Evolutionary conservation across 352 stramenopile species (phyloP).

Genomic region (Paralagenidium karlingii): DNA sequence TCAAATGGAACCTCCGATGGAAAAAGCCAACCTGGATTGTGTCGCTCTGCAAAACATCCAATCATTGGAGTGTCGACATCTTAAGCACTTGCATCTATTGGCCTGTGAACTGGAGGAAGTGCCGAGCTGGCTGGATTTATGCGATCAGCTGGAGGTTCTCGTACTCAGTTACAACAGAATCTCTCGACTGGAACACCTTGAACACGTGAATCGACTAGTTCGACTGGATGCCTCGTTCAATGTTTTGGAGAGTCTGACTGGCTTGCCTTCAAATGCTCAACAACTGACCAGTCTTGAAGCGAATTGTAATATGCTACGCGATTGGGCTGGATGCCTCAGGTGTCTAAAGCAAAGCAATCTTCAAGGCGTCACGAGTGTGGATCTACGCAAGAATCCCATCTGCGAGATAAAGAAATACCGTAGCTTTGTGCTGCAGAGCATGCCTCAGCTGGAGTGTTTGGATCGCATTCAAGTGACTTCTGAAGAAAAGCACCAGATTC

Average conservation of each 20-base stretch:
- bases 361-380: slow-evolving; percentile 17
- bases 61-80: slow-evolving; percentile 3
- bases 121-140: slow-evolving; percentile 20
- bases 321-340: too few species aligned
- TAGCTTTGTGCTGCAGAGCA: slow-evolving; percentile 32
- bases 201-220: slow-evolving; percentile 15
- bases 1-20: slow-evolving; percentile 26
- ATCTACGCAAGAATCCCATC: slow-evolving; percentile 60
- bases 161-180: slow-evolving; percentile 64
- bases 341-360: too few species aligned
- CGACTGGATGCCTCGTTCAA: slow-evolving; percentile 39
- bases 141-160: slow-evolving; percentile 34
- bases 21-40: too few species aligned
- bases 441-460: slow-evolving; percentile 24
- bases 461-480: slow-evolving; percentile 43
- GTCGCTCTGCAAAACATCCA: too few species aligned
- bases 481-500: too few species aligned
- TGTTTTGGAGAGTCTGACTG: too few species aligned
- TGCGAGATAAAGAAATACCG: slow-evolving; percentile 55
- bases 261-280: too few species aligned
- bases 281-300: too few species aligned
- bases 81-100: slow-evolving; percentile 39
- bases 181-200: slow-evolving; percentile 22
- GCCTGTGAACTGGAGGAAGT: slow-evolving; percentile 35
- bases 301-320: too few species aligned